phyloP scores from a whole-genome alignment of 805 yeast genomes.

The Metschnikowia santaceciliae region DNA sequence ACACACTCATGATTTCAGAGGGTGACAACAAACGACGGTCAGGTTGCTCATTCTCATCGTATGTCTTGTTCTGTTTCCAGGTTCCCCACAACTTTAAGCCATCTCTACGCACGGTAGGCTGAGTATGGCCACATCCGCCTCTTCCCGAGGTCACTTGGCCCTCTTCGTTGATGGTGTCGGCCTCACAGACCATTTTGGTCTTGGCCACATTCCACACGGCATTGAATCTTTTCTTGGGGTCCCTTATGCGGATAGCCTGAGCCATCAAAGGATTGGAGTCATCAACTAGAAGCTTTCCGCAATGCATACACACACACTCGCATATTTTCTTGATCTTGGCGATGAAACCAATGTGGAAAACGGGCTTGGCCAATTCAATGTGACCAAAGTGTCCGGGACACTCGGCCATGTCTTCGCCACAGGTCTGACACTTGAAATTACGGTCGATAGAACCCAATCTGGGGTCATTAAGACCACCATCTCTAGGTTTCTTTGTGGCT shows the following conservation, averaged over 20 bases:
- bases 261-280: slow-evolving; percentile 80
- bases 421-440: slow-evolving; percentile 96
- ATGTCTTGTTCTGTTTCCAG: slow-evolving; percentile 87
- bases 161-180: slow-evolving; percentile 67
- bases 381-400: slow-evolving; percentile 99
- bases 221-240: slow-evolving; percentile 92
- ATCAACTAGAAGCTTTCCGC: slow-evolving; percentile 90
- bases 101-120: slow-evolving; percentile 93
- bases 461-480: slow-evolving; percentile 96
- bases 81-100: slow-evolving; percentile 96
- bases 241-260: slow-evolving; percentile 82
- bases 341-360: slow-evolving; percentile 95
- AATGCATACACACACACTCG: slow-evolving; percentile 97
- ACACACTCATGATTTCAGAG: slow-evolving; percentile 83
- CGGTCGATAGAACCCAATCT: slow-evolving; percentile 96
- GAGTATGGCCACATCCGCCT: slow-evolving; percentile 98
- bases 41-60: slow-evolving; percentile 84
- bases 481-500: slow-evolving; percentile 88
- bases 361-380: slow-evolving; percentile 97
- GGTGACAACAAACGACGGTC: slow-evolving; percentile 88
- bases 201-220: slow-evolving; percentile 95
- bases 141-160: slow-evolving; percentile 53
- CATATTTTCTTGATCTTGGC: slow-evolving; percentile 91
- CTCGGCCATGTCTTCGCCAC: slow-evolving; percentile 99
- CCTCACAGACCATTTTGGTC: slow-evolving; percentile 92